Base-by-base conservation (phyloP, 2,329 filamentous ascomycete genomes). In the Cladophialophora yegresii region DNA sequence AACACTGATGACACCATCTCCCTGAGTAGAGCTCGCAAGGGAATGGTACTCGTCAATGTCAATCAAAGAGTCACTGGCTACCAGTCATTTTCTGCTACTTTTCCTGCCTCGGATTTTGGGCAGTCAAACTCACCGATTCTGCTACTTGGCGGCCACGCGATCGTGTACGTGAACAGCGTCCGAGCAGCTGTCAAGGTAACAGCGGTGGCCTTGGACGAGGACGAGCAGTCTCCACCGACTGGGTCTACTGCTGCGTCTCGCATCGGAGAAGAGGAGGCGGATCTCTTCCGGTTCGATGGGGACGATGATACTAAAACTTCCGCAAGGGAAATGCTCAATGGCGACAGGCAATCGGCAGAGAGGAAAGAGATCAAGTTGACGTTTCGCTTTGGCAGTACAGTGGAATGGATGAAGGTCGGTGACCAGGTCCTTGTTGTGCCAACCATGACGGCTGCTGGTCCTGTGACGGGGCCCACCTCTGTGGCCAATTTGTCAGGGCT, bases 101-200 rank as follows among this genome's bases (percentile, higher is more conserved):
- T 97, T 72, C 79, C 84, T 0, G 84, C 88, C 4, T 76, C 81
- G 0, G 85, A 89, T 55, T 84, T 81, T 58, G 72, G 73, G 0
- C 73, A 71, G 4, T 62, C 72, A 4, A 70, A 74, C 30, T 78
- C 77, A 3, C 77, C 88, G 0, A 84, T 83, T 26, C 80, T 84
- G 1, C 80, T 97, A 6, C 70, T 81, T 2, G 79, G 79, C 23
- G 77, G 79, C 1, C 77, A 80, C 62, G 82, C 84, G 0, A 92
- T 96, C 32, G 85, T 93, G 0, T 98, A 97, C 73, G 86, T 93
- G 47, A 92, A 91, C 20, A 97, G 92, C 73, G 88, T 98, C 13
- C 85, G 93, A 8, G 89, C 92, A 1, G 87, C 90, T 0, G 93
- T 92, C 0, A 88, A 89, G 65, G 85, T 98, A 1, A 75, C 89